These are phyloP conservation scores for Andrographis paniculata DNA, from an alignment of 305 asterid species.

Conservation along the genomic window DNA sequence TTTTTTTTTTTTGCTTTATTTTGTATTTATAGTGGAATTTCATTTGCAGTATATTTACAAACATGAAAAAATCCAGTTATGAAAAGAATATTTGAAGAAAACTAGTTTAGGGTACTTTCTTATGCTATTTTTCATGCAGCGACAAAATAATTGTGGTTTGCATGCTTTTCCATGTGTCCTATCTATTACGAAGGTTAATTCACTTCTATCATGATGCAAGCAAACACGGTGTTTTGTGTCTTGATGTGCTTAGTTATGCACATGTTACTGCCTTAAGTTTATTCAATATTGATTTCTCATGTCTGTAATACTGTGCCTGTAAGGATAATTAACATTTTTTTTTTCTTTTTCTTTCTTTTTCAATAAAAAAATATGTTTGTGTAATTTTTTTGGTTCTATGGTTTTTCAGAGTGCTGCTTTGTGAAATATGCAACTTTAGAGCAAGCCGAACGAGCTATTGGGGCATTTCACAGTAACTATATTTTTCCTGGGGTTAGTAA, in stretches of 20 bases:
- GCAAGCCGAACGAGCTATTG: slow-evolving; percentile 75
- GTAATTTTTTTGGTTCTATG: slow-evolving; percentile 10
- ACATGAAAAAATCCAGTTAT: too few species aligned
- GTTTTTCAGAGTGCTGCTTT: slow-evolving; percentile 65
- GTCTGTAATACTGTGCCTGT: not conserved
- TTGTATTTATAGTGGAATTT: too few species aligned
- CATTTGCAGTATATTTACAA: too few species aligned
- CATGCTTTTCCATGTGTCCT: not conserved
- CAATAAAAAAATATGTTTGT: not conserved
- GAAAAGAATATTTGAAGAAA: not conserved
- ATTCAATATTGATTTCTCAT: not conserved
- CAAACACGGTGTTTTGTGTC: not conserved
- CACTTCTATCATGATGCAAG: not conserved
- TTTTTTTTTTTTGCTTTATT: not conserved
- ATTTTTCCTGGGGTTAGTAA: slow-evolving; percentile 79
- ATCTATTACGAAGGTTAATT: not conserved
- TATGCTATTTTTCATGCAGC: not conserved
- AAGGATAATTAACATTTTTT: slow-evolving; percentile 13
- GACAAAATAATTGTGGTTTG: too few species aligned
- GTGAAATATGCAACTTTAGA: slow-evolving; percentile 66
- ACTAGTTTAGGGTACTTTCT: not conserved
- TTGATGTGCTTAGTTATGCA: slow-evolving; percentile 3
- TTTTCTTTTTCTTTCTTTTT: too few species aligned
- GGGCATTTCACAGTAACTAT: slow-evolving; percentile 42
- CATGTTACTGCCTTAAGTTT: not conserved